A percentile compares a stretch with the other conserved stretches of the same genome.
Conservation (phyloP, 73 alveolate species). For the Urostyla sp. region DNA sequence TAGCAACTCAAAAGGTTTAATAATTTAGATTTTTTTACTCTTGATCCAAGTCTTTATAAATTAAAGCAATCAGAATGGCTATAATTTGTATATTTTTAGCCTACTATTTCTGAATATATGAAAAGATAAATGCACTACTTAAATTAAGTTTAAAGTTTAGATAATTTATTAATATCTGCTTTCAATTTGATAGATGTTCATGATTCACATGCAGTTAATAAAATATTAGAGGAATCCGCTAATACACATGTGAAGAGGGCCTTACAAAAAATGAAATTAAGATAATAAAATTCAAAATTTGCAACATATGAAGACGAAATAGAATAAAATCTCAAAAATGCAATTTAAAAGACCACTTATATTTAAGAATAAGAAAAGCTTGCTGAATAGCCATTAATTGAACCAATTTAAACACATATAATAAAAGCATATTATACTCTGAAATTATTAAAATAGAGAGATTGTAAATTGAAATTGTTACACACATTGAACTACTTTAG, state of each 20-base stretch:
- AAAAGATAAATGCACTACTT: conserved; percentile 35
- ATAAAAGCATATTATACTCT: conserved; percentile 54
- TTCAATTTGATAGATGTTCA: conserved; percentile 70
- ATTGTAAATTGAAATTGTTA: conserved; percentile 31
- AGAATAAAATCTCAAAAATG: conserved; percentile 25
- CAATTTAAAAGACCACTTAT: conserved; percentile 4
- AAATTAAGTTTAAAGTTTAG: conserved; percentile 15
- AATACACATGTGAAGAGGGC: conserved; percentile 65
- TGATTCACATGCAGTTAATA: conserved; percentile 68
- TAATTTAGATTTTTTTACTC: conserved; percentile 26
- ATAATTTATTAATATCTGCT: conserved; percentile 40
- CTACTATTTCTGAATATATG: background rate
- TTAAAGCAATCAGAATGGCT: conserved; percentile 67
- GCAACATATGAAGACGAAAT: conserved; percentile 52
- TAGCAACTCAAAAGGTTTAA: background rate
- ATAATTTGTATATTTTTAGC: conserved; percentile 40
- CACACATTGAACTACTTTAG: conserved; percentile 56
- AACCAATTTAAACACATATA: conserved; percentile 44
- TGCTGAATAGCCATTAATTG: conserved; percentile 45
- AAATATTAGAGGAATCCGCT: conserved; percentile 66
- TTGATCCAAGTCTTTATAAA: conserved; percentile 51
- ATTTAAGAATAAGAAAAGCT: conserved; percentile 1
- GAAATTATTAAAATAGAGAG: conserved; percentile 31
- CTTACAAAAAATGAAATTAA: conserved; percentile 43
- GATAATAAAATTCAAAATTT: conserved; percentile 35